Conservation (phyloP, 208 protist genomes). For the Leishmania turanica region DNA sequence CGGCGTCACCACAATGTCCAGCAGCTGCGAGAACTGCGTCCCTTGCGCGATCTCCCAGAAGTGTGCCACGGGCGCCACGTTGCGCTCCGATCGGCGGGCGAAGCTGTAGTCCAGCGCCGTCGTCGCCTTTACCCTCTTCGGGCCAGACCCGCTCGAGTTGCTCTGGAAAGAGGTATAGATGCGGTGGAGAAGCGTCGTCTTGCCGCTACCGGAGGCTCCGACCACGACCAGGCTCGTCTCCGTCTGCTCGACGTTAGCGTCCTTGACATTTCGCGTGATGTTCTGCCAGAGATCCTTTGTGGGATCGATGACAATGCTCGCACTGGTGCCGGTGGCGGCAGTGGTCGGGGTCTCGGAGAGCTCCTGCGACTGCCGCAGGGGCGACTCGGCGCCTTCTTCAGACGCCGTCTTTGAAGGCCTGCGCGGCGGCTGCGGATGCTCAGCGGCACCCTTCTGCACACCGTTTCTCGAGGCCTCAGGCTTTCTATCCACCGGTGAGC, state of each 20-base stretch:
- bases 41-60: slow-evolving; percentile 93
- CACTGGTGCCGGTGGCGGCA: slow-evolving; percentile 14
- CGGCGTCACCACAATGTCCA: slow-evolving; percentile 86
- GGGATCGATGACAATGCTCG: slow-evolving; percentile 63
- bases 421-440: background rate
- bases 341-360: slow-evolving; percentile 10
- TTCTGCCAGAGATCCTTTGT: slow-evolving; percentile 92
- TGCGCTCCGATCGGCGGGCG: slow-evolving; percentile 75
- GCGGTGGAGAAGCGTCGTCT: slow-evolving; percentile 81
- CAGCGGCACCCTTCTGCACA: background rate
- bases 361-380: background rate
- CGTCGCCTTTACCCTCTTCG: slow-evolving; percentile 76
- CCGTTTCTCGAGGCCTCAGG: background rate
- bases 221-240: slow-evolving; percentile 81
- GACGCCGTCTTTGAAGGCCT: background rate
- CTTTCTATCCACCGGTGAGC: background rate
- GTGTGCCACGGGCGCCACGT: slow-evolving; percentile 80
- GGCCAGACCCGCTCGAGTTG: slow-evolving; percentile 29
- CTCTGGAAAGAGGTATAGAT: slow-evolving; percentile 64
- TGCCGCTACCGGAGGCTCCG: slow-evolving; percentile 70
- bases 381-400: background rate
- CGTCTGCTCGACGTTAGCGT: slow-evolving; percentile 50
- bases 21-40: slow-evolving; percentile 74
- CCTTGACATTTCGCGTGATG: slow-evolving; percentile 81
- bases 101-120: slow-evolving; percentile 92